A percentile compares a stretch with the other conserved stretches of the same genome.
phyloP scores from a whole-genome alignment of 441 rosid species.

The Erodium chrysanthum region DNA sequence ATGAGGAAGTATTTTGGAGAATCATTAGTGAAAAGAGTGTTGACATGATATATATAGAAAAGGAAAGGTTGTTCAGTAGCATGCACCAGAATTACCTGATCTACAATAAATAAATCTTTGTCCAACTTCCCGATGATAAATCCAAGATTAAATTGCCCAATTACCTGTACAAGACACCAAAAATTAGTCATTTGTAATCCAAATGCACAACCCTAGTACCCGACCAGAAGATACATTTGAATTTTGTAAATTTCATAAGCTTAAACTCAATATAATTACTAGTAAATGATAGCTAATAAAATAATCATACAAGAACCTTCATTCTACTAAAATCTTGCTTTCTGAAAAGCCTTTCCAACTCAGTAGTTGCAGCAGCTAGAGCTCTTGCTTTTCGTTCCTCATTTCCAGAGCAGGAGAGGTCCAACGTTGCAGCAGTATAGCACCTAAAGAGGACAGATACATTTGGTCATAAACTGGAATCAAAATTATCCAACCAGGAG shows the following conservation, averaged over 20 bases:
- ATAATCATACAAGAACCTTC: constrained; percentile 48
- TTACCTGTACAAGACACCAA: constrained; percentile 40
- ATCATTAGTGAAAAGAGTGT: not conserved
- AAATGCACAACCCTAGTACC: not conserved
- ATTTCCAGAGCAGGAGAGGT: constrained; percentile 65
- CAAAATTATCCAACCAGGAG: constrained; percentile 12
- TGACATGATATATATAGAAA: constrained; percentile 13
- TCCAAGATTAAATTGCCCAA: constrained; percentile 97
- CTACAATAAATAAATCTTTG: constrained; percentile 86
- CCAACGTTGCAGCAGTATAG: constrained; percentile 81
- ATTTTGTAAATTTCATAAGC: not conserved
- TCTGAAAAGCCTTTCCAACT: constrained; percentile 74
- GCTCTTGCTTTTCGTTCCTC: constrained; percentile 73
- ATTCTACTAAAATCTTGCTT: constrained; percentile 80
- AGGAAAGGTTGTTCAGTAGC: constrained; percentile 16
- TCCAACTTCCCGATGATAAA: constrained; percentile 87
- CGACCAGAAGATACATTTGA: not conserved
- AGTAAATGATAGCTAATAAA: not conserved
- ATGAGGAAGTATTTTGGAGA: constrained; percentile 9
- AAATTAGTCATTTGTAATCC: constrained; percentile 3
- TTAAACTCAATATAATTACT: not conserved
- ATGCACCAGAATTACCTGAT: constrained; percentile 50
- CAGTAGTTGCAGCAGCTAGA: constrained; percentile 78
- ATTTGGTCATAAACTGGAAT: constrained; percentile 1
- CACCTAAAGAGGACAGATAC: constrained; percentile 31